A percentile compares a stretch with the other conserved stretches of the same genome.
phyloP scores from a whole-genome alignment of 192 early-diverging fungal species.

The Rhizoclosmatium sp. region DNA sequence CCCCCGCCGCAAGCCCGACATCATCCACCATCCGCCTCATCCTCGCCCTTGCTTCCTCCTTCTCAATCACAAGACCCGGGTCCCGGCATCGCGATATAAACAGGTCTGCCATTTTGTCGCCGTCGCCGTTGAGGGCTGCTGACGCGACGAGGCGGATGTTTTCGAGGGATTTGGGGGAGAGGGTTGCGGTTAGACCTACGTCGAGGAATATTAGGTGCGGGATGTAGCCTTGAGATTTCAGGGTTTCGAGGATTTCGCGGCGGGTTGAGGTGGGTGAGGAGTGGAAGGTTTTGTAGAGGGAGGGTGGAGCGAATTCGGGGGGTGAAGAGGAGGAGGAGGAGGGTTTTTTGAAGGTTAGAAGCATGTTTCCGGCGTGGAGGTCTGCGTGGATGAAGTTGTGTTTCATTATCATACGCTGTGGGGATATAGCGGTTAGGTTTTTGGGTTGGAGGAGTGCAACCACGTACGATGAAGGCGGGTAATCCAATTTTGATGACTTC shows the following conservation, averaged over 20 bases:
- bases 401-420: constrained; percentile 84
- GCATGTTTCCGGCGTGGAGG: constrained; percentile 90
- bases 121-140: constrained; percentile 86
- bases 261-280: background rate
- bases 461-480: constrained; percentile 71
- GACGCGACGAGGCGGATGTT: constrained; percentile 93
- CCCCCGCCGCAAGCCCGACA: constrained; percentile 22
- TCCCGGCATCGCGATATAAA: constrained; percentile 87
- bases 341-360: constrained; percentile 69
- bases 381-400: background rate
- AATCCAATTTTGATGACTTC: constrained; percentile 83
- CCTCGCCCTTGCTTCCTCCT: constrained; percentile 76
- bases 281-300: background rate
- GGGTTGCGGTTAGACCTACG: constrained; percentile 81
- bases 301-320: background rate
- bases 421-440: constrained; percentile 12
- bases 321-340: background rate
- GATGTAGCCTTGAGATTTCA: constrained; percentile 66
- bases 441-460: background rate
- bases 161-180: constrained; percentile 72
- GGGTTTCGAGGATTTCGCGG: background rate
- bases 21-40: constrained; percentile 69
- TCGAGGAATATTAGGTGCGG: constrained; percentile 88
- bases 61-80: constrained; percentile 76
- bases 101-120: constrained; percentile 75